These are phyloP conservation scores for Torulaspora quercuum DNA, from an alignment of 805 yeast species.

Conservation along the genomic window DNA sequence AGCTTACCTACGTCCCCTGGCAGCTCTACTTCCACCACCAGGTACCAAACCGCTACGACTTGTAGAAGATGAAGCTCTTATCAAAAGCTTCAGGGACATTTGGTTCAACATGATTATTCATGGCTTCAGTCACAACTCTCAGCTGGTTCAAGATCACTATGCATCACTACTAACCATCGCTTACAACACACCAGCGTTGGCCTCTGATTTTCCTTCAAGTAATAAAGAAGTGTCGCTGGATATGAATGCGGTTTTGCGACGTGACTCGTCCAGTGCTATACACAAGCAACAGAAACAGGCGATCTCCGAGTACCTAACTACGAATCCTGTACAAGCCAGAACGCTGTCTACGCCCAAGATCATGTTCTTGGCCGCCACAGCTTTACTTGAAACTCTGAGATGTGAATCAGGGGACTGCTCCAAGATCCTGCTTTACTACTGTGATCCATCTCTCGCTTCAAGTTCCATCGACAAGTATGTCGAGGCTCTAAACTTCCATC, in stretches of 20 bases:
- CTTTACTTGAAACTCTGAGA: constrained; percentile 74
- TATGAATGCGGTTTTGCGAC: constrained; percentile 80
- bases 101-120: constrained; percentile 95
- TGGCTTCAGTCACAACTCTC: constrained; percentile 69
- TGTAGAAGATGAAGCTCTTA: constrained; percentile 44
- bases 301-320: constrained; percentile 38
- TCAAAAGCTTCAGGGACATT: constrained; percentile 70
- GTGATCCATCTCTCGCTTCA: constrained; percentile 77
- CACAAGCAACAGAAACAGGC: constrained; percentile 70
- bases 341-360: constrained; percentile 67
- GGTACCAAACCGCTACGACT: constrained; percentile 42
- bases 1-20: constrained; percentile 65
- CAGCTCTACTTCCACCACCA: constrained; percentile 63
- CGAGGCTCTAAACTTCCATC: constrained; percentile 58
- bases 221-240: constrained; percentile 90
- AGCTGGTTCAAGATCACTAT: constrained; percentile 47
- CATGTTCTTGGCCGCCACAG: constrained; percentile 82
- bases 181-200: constrained; percentile 80
- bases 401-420: constrained; percentile 80
- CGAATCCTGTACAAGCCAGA: constrained; percentile 50
- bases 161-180: constrained; percentile 67
- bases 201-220: constrained; percentile 73
- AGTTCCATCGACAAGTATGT: constrained; percentile 67
- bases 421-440: constrained; percentile 68
- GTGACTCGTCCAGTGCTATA: constrained; percentile 83